Evolutionary conservation across 2,329 filamentous ascomycete species (phyloP), one percentile per base, ranked within the genome.

Genomic region (Talaromyces sp.): DNA sequence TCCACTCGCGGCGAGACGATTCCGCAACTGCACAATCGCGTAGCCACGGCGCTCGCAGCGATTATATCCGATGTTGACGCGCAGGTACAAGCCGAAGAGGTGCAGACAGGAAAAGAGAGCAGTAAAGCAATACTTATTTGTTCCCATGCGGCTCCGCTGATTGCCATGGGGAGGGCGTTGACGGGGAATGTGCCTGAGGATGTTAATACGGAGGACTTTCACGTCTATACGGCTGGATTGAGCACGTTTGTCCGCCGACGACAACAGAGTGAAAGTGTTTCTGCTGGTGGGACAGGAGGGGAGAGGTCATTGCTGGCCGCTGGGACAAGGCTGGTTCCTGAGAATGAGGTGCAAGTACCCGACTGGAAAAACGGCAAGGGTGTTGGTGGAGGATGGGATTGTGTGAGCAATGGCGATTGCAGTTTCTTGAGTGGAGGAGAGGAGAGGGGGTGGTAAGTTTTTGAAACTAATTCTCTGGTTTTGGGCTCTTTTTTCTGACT

Each of bases 141-240:
- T 76, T 89, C 90, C 1, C 95, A 99, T 78, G 95, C 95, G 1
- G 95, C 95, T 4, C 86, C 88, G 11, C 84, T 98, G 69, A 97
- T 99, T 71, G 89, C 90, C 9, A 84, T 95, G 66, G 93, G 93
- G 0, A 84, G 95, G 46, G 87, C 86, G 0, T 78, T 99, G 67
- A 97, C 93, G 1, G 92, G 91, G 0, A 69, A 75, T 21, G 87
- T 93, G 82, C 93, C 93, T 0, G 82, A 85, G 0, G 85, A 89
- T 70, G 80, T 86, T 31, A 85, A 84, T 8, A 83, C 84, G 57
- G 89, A 95, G 64, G 93, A 97, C 73, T 97, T 96, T 72, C 80
- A 83, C 62, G 91, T 91, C 63, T 96, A 88, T 72, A 96, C 92
- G 1, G 93, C 91, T 70, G 88, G 90, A 0, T 72, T 96, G 67